phyloP scores from a whole-genome alignment of 2,329 filamentous ascomycete species.

The Teratosphaeria gauchensis region DNA sequence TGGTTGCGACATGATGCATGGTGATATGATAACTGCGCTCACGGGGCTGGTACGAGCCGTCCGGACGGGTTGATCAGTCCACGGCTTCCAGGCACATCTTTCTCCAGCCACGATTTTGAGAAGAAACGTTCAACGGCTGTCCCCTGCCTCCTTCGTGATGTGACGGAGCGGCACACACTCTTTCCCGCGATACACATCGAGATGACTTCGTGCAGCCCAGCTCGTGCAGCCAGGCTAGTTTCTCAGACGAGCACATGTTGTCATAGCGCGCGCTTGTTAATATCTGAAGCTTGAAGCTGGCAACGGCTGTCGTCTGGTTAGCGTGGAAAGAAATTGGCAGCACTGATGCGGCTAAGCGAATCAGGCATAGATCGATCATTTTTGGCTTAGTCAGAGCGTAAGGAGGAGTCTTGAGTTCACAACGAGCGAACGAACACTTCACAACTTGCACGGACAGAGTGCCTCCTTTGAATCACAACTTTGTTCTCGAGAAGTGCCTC shows the following conservation, averaged over 20 bases:
- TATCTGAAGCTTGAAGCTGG: not conserved
- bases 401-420: no score
- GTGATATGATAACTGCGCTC: not conserved
- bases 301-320: not conserved
- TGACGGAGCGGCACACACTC: not conserved
- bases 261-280: not conserved
- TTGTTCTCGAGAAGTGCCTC: no score
- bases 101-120: not conserved
- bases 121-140: not conserved
- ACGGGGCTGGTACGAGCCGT: not conserved
- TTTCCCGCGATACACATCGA: not conserved
- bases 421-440: not conserved
- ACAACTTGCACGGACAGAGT: not conserved
- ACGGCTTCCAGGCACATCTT: not conserved
- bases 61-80: not conserved
- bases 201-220: not conserved
- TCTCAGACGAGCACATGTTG: not conserved
- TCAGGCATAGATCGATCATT: no score
- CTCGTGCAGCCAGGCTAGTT: not conserved
- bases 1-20: not conserved
- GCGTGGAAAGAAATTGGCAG: not conserved
- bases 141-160: not conserved
- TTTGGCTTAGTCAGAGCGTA: no score
- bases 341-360: not conserved
- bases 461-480: not conserved